Base-by-base conservation (phyloP, 2,329 filamentous ascomycete species). In the Colletotrichum sp. region DNA sequence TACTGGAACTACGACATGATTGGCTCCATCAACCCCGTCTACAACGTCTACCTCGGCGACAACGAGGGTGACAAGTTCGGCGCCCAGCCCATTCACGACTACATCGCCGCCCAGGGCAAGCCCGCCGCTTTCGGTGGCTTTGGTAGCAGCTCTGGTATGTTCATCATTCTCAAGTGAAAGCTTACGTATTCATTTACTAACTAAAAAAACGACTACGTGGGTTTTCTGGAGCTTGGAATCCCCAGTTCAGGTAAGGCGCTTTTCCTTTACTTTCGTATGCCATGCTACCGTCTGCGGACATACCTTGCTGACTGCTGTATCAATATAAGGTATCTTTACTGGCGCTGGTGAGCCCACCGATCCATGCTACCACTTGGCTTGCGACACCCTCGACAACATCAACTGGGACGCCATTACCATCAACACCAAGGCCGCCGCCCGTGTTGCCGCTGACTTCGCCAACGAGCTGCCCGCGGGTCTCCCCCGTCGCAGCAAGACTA, bases 1-100 rank as follows among this genome's bases (percentile, higher is more conserved):
- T 93, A 93, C 85, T 90, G 94, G 81, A 93, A 94, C 85, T 93
- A 93, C 80, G 93, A 94, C 83, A 94, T 94, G 93, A 92, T 94
- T 72, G 87, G 85, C n/a, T 88, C 86, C 18, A 82, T 83, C 5
- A 79, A 81, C n/a, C 84, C 87, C 13, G 78, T 80, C 55, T 88
- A 83, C 79, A 80, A 79, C 69, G 83, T 89, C 9, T 86, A 88
- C 71, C 82, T 83, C n/a, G 81, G 85, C 59, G 83, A 85, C 77
- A 83, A 82, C 32, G 74, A 77, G 39, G 86, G 81, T 10, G 85
- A 88, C 77, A 78, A 81, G 59, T 77, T 81, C 52, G 86, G 85
- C 32, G 84, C 84, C 32, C 69, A 81, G 39, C 79, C 81, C 44
- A 79, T 88, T 24, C 69, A 81, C 72, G 82, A 84, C 67, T 85